Percentiles rank a stretch among this genome's conserved stretches.
Evolutionary conservation across 2,329 filamentous ascomycete species (phyloP).

Genomic region (Xylariales sp.): DNA sequence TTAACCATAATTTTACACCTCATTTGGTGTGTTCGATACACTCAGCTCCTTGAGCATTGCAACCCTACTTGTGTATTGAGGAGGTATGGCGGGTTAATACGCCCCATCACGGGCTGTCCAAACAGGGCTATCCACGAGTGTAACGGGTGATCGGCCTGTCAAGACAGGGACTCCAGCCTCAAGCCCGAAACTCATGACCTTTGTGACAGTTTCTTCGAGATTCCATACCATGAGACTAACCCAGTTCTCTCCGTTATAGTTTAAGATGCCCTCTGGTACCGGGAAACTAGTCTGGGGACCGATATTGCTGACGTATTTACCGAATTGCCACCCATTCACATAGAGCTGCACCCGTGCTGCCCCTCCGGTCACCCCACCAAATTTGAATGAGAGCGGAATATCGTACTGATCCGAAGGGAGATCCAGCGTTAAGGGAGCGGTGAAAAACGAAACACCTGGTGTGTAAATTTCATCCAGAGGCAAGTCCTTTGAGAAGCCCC

Average conservation of each 20-base stretch:
- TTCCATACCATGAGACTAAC: background rate
- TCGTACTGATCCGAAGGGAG: background rate
- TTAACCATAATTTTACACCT: too few species aligned
- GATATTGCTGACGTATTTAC: background rate
- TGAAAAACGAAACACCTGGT: background rate
- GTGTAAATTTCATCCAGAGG: background rate
- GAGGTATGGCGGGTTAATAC: too few species aligned
- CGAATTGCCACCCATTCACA: background rate
- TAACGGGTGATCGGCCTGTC: slow-evolving; percentile 36
- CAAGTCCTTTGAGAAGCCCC: slow-evolving; percentile 40
- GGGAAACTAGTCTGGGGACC: background rate
- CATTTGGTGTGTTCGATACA: too few species aligned
- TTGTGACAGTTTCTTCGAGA: slow-evolving; percentile 49
- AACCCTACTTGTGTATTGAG: too few species aligned
- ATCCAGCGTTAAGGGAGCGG: background rate
- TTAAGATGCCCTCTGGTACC: background rate
- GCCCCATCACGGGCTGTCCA: slow-evolving; percentile 43
- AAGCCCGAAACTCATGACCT: slow-evolving; percentile 44
- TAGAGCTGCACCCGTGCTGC: too few species aligned
- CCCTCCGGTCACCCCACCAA: too few species aligned
- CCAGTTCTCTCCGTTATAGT: background rate
- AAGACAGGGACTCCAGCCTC: slow-evolving; percentile 39
- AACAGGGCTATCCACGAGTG: slow-evolving; percentile 36
- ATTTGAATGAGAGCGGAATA: background rate
- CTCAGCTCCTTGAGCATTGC: too few species aligned